These are phyloP conservation scores for Trichoderma sp. DNA, from an alignment of 2,329 filamentous ascomycete genomes.

Conservation along the genomic window DNA sequence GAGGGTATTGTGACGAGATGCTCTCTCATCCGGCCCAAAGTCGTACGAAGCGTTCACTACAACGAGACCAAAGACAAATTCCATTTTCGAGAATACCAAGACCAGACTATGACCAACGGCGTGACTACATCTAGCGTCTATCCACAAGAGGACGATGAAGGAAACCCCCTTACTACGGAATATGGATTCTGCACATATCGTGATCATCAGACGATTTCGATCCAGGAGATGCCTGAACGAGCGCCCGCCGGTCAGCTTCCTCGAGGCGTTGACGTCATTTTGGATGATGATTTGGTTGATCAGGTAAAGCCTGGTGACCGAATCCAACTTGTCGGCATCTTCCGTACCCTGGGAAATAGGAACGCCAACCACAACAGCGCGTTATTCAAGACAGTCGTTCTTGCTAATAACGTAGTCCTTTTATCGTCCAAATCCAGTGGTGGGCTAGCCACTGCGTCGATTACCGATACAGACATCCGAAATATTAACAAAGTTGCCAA, in stretches of 20 bases:
- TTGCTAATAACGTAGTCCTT: slow-evolving; percentile 93
- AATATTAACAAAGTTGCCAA: slow-evolving; percentile 99
- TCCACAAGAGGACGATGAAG: slow-evolving; percentile 88
- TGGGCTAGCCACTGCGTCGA: slow-evolving; percentile 85
- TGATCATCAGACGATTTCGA: slow-evolving; percentile 96
- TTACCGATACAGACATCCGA: slow-evolving; percentile 94
- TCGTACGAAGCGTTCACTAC: slow-evolving; percentile 98
- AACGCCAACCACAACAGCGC: slow-evolving; percentile 89
- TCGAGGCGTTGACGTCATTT: slow-evolving; percentile 90
- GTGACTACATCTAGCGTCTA: slow-evolving; percentile 90
- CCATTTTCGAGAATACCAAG: slow-evolving; percentile 84
- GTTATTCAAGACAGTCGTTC: slow-evolving; percentile 88
- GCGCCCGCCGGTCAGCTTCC: slow-evolving; percentile 94
- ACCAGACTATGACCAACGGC: slow-evolving; percentile 96
- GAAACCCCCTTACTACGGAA: slow-evolving; percentile 89
- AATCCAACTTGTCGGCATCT: slow-evolving; percentile 96
- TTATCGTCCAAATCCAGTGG: slow-evolving; percentile 95
- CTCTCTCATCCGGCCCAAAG: slow-evolving; percentile 91
- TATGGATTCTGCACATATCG: slow-evolving; percentile 95
- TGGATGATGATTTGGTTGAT: slow-evolving; percentile 96
- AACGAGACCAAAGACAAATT: slow-evolving; percentile 86
- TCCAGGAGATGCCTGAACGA: slow-evolving; percentile 98
- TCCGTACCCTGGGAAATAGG: slow-evolving; percentile 88
- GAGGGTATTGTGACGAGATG: slow-evolving; percentile 98
- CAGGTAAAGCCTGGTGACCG: slow-evolving; percentile 92